Conservation (phyloP, 2,329 filamentous ascomycete species). For the Rachicladosporium sp. region DNA sequence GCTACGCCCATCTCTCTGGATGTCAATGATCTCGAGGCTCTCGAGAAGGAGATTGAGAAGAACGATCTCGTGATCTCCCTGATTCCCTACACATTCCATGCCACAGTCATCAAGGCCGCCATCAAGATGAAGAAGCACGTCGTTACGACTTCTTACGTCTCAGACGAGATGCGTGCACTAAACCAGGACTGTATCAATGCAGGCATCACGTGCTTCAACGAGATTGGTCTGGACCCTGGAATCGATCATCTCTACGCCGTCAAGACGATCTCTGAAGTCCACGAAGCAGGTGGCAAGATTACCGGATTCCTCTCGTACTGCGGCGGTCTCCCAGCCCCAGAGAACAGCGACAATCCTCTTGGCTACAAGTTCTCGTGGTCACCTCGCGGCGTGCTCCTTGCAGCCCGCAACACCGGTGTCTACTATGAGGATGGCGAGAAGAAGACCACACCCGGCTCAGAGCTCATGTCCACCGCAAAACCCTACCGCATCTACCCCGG, state of each 20-base stretch:
- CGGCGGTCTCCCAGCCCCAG: constrained; percentile 56
- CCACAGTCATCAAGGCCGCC: constrained; percentile 79
- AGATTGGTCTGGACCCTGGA: constrained; percentile 68
- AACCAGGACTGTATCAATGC: constrained; percentile 73
- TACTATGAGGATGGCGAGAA: constrained; percentile 71
- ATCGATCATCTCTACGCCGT: constrained; percentile 71
- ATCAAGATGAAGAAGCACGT: constrained; percentile 93
- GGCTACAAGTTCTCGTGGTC: constrained; percentile 82
- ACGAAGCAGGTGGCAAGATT: constrained; percentile 77
- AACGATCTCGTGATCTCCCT: constrained; percentile 44
- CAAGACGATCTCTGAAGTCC: constrained; percentile 80
- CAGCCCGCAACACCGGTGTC: constrained; percentile 72
- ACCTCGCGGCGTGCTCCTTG: constrained; percentile 73
- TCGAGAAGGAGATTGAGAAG: constrained; percentile 71
- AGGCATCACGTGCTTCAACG: constrained; percentile 95
- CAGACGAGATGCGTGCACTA: constrained; percentile 81
- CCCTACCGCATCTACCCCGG: constrained; percentile 84
- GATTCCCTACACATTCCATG: constrained; percentile 88
- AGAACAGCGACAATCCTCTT: constrained; percentile 74
- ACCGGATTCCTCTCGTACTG: constrained; percentile 72
- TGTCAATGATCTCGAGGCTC: constrained; percentile 60
- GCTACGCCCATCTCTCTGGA: constrained; percentile 71
- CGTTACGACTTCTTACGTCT: constrained; percentile 89
- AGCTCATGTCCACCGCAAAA: constrained; percentile 72
- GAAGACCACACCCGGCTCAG: constrained; percentile 33